These are phyloP conservation scores for Cardiospermum halicacabum DNA, from an alignment of 345 rosid species.

Conservation along the genomic window DNA sequence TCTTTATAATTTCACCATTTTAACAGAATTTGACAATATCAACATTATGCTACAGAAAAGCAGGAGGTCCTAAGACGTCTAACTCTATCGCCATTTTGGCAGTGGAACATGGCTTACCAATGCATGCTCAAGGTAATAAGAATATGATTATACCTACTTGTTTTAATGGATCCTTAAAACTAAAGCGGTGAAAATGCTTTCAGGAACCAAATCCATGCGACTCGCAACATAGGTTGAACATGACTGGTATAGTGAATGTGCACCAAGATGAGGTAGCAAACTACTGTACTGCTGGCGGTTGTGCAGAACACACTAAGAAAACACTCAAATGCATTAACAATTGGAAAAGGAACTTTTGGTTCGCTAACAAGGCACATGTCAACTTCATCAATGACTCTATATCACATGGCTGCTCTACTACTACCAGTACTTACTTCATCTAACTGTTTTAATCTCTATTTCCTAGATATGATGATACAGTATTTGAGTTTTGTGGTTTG, in stretches of 20 bases:
- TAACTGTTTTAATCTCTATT: background rate
- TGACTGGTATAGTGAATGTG: conserved; percentile 24
- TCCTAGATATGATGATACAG: too few species aligned
- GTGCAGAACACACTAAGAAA: conserved; percentile 5
- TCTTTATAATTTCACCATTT: background rate
- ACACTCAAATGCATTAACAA: conserved; percentile 24
- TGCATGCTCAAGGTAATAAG: conserved; percentile 25
- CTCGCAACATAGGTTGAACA: conserved; percentile 1
- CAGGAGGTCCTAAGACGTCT: background rate
- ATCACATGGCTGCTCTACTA: conserved; percentile 11
- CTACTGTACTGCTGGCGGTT: conserved; percentile 22
- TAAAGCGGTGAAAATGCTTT: too few species aligned
- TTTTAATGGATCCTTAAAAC: too few species aligned
- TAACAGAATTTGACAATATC: too few species aligned
- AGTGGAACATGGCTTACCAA: conserved; percentile 34
- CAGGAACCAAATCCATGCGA: conserved; percentile 8
- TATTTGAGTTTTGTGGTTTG: background rate
- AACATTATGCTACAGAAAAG: conserved; percentile 1
- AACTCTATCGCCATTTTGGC: conserved; percentile 32
- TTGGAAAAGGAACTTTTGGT: conserved; percentile 33
- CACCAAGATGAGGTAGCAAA: conserved; percentile 8
- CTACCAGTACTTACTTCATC: background rate
- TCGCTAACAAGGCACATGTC: conserved; percentile 23
- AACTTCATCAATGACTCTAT: conserved; percentile 10
- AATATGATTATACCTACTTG: too few species aligned